Evolutionary conservation across 2,329 filamentous ascomycete genomes (phyloP).

Genomic region (Clarireedia sp.): DNA sequence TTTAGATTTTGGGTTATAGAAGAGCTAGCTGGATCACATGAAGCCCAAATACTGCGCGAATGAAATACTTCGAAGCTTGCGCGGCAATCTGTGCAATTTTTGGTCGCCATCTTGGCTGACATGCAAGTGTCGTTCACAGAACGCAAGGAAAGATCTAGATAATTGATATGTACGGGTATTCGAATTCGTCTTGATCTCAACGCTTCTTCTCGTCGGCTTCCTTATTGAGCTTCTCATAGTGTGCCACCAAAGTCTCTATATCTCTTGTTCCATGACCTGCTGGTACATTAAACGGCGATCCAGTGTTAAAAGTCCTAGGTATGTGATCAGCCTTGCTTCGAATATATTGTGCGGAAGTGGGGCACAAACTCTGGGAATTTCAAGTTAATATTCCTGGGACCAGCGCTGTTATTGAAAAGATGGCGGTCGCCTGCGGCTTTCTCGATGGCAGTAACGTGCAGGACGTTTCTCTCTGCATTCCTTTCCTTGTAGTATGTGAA

Average conservation of each 20-base stretch:
- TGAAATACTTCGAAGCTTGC: no score
- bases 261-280: conserved; percentile 51
- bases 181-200: conserved; percentile 1
- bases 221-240: conserved; percentile 51
- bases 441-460: conserved; percentile 54
- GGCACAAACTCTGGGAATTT: conserved; percentile 56
- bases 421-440: conserved; percentile 55
- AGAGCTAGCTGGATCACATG: no score
- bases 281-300: conserved; percentile 55
- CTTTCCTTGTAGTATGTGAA: conserved; percentile 45
- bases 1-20: no score
- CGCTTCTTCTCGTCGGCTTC: conserved; percentile 47
- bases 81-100: background rate
- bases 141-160: background rate
- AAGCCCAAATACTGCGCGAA: no score
- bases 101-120: conserved; percentile 5
- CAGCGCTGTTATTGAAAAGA: conserved; percentile 43
- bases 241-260: conserved; percentile 50
- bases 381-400: conserved; percentile 42
- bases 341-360: background rate
- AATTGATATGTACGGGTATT: conserved; percentile 14
- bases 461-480: conserved; percentile 47
- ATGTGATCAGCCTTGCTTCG: background rate
- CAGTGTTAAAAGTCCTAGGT: conserved; percentile 53
- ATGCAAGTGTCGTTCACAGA: background rate